Conservation (phyloP, 2,329 filamentous ascomycete species). For the Truncatella angustata region DNA sequence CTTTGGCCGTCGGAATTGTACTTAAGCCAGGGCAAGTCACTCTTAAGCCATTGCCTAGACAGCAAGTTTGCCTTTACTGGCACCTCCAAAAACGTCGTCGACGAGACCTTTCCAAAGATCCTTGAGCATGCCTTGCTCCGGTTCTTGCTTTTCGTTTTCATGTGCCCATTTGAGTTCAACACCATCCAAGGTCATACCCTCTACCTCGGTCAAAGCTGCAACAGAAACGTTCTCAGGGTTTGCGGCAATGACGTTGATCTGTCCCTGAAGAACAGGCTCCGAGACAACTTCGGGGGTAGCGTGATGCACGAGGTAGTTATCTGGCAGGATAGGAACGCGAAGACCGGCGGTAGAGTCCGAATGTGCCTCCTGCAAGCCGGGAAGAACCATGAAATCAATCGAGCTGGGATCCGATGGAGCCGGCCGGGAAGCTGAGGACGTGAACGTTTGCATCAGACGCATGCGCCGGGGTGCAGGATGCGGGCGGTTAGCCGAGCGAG, state of each 20-base stretch:
- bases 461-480: conserved; percentile 40
- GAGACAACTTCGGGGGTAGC: conserved; percentile 40
- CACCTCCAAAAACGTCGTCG: conserved; percentile 43
- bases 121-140: conserved; percentile 44
- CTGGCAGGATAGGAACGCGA: conserved; percentile 59
- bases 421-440: conserved; percentile 41
- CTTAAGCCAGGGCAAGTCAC: not conserved
- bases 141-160: conserved; percentile 24
- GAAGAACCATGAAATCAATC: conserved; percentile 55
- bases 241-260: conserved; percentile 56
- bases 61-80: conserved; percentile 24
- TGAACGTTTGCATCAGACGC: conserved; percentile 65
- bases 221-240: conserved; percentile 53
- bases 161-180: conserved; percentile 54
- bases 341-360: conserved; percentile 37
- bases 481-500: conserved; percentile 32
- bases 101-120: conserved; percentile 57
- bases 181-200: conserved; percentile 56
- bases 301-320: conserved; percentile 50
- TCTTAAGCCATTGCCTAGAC: conserved; percentile 15
- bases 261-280: conserved; percentile 37
- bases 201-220: conserved; percentile 54
- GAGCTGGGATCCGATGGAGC: conserved; percentile 31
- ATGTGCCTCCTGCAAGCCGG: conserved; percentile 31
- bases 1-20: not conserved